Evolutionary conservation across 352 stramenopile species (phyloP), one percentile per base, ranked within the genome.

Genomic region (Phytophthora lateralis): DNA sequence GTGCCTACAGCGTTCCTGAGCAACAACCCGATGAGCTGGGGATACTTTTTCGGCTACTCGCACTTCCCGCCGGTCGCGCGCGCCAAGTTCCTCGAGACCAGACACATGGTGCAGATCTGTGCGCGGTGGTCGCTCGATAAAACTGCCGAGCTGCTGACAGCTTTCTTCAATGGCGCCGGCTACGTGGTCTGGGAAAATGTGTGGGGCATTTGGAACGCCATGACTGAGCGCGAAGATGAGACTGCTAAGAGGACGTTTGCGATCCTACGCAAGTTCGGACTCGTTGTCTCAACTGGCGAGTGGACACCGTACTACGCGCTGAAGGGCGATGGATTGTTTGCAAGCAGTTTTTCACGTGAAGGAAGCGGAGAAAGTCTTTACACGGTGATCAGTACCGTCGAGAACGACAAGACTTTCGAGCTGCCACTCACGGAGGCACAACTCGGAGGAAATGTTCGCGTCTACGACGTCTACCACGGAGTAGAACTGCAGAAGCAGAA

Each of bases 101-200:
- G 87, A 1, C 85, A 95, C 71, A 92, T 92, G 81, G 84, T 91
- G 8, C 82, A 94, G 51, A 66, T 94, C 27, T 95, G 85, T 39
- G 80, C 82, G 11, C 78, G 88, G 6, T 95, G 88, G 86, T 94
- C 88, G 26, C 73, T 91, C n/a, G 80, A 93, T 62, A 66, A 71
- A 21, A 63, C 75, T 8, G 49, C 69, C 0, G 88, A 93, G 32
- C 24, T 96, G 10, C 78, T 93, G 18, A 75, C 61, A 3, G 75
- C 88, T 15, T 92, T 93, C 54, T 96, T 95, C 56, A 96, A 96
- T 58, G 86, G 85, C 9, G 80, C 76, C n/a, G 86, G 88, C 4
- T 95, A 93, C 62, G 88, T 94, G 18, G 63, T 91, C 5, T 96
- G 88, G 88, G 88, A 96, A 44, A 96, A 96, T 55, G 84, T 96